phyloP scores from a whole-genome alignment of 495 filamentous ascomycete genomes.

The Geoglossum glabrum region DNA sequence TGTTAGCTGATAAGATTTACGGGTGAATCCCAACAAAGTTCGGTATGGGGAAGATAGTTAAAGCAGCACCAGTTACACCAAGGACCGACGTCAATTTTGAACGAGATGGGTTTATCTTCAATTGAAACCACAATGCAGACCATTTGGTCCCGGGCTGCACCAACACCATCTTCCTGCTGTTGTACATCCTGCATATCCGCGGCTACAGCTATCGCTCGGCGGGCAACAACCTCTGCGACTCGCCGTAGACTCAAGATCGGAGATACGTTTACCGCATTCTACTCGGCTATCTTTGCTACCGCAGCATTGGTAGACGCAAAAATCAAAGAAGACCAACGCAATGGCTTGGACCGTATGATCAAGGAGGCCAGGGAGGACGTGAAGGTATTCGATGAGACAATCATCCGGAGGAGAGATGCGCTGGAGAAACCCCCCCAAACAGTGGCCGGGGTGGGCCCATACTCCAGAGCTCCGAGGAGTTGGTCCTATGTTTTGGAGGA shows the following conservation, averaged over 20 bases:
- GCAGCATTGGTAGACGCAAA: slow-evolving; percentile 45
- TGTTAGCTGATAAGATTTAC: not conserved
- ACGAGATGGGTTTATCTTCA: not conserved
- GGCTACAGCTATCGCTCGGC: slow-evolving; percentile 29
- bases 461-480: not conserved
- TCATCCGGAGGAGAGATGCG: not conserved
- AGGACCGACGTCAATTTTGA: not conserved
- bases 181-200: slow-evolving; percentile 42
- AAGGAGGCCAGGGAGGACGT: slow-evolving; percentile 26
- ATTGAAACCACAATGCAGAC: slow-evolving; percentile 34
- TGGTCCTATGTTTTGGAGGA: not conserved
- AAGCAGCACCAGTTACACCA: not conserved
- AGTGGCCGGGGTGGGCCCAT: too few relatives aligned
- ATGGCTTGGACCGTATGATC: slow-evolving; percentile 40
- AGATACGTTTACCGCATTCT: slow-evolving; percentile 48
- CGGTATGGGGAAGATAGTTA: not conserved
- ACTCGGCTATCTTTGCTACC: slow-evolving; percentile 52
- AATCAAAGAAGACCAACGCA: slow-evolving; percentile 37
- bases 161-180: slow-evolving; percentile 37
- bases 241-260: slow-evolving; percentile 31
- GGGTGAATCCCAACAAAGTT: not conserved
- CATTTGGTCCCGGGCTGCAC: slow-evolving; percentile 48
- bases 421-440: not conserved
- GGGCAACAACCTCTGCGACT: slow-evolving; percentile 30
- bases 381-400: not conserved